Evolutionary conservation across 202 grass and related monocot genomes (phyloP), one percentile per base, ranked within the genome.

Genomic region (Setaria italica): DNA sequence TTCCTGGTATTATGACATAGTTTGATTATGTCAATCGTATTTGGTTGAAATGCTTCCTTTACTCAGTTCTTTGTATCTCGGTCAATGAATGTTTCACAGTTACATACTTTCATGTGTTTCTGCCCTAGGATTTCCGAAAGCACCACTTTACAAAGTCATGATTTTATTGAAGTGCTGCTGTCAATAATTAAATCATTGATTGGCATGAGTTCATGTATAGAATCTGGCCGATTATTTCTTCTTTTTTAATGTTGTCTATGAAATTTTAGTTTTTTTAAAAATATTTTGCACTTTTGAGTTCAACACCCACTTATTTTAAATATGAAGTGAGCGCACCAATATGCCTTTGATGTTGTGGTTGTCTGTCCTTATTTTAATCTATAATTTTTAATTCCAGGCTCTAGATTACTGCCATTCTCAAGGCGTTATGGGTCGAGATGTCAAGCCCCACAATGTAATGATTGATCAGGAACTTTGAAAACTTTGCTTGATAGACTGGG

Each of bases 371-470:
- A 51, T 63, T 67, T 20, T 12, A 69, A 11, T 80, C 7, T 75
- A 13, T 62, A 62, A 29, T 85, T 14, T 83, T 60, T 81, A 70
- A 85, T 62, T 79, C 1, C 70, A 95, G 93, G 90, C 93, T 80
- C 82, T 95, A 65, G 25, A 25, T 25, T 25, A 25, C 25, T 25
- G 25, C 25, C 25, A 25, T 25, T 25, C 25, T 25, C 25, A 25
- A 25, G 25, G 25, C 25, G 25, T 25, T 25, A 25, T 25, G 25
- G 25, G 25, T 25, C 25, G 25, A 25, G 25, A 25, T 25, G 25
- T 25, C 25, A 25, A 25, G 25, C 25, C 25, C 25, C 25, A 25
- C 25, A 25, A 25, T 25, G 25, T 25, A 25, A 25, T 25, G 25
- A 25, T 25, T 25, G 25, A 25, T 25, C 25, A 25, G 25, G 25